Evolutionary conservation across 2,329 filamentous ascomycete species (phyloP).

Genomic region (Aureobasidium sp.): DNA sequence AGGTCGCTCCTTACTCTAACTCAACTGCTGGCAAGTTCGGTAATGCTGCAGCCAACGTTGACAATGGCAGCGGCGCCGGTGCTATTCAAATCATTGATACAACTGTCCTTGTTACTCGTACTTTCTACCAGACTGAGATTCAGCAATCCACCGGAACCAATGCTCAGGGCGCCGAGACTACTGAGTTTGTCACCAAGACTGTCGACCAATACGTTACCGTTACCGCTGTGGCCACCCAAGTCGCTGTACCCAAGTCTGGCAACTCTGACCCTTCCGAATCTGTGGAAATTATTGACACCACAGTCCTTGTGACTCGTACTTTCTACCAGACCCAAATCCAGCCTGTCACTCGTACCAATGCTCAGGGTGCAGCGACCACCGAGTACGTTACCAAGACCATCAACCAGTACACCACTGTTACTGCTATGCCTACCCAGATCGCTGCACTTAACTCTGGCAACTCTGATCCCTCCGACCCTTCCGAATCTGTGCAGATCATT

Average conservation of each 20-base stretch:
- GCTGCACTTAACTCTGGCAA: not conserved
- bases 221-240: not conserved
- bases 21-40: not conserved
- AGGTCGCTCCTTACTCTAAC: slow-evolving; percentile 4
- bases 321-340: not conserved
- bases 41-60: not conserved
- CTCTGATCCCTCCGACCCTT: not conserved
- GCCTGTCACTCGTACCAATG: not conserved
- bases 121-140: slow-evolving; percentile 1
- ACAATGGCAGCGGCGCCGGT: not conserved
- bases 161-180: not conserved
- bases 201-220: slow-evolving; percentile 6
- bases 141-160: slow-evolving; percentile 1
- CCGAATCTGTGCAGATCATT: not conserved
- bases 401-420: slow-evolving; percentile 2
- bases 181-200: slow-evolving; percentile 8
- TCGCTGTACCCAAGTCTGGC: not conserved
- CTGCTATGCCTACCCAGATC: not conserved
- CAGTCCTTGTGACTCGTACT: not conserved
- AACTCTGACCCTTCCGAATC: not conserved
- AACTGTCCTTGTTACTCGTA: not conserved
- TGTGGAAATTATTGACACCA: not conserved
- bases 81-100: not conserved
- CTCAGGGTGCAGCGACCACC: not conserved
- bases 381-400: slow-evolving; percentile 8